phyloP scores from a whole-genome alignment of 2,329 filamentous ascomycete species.

The Alternaria sp. region DNA sequence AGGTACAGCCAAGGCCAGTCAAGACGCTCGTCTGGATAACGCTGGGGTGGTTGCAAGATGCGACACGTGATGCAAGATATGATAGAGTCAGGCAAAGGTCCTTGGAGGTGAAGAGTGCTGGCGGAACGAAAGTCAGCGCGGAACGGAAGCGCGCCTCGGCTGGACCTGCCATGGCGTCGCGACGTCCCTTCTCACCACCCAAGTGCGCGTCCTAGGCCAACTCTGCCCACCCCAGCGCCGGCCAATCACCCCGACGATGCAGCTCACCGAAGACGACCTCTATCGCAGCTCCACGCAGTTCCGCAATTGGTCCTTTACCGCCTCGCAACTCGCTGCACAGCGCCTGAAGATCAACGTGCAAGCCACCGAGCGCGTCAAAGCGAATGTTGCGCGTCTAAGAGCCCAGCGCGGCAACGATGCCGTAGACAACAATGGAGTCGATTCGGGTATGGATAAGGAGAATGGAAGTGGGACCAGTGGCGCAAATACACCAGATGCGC shows the following conservation, averaged over 20 bases:
- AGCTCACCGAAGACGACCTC: slow-evolving; percentile 84
- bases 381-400: slow-evolving; percentile 61
- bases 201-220: background rate
- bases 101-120: background rate
- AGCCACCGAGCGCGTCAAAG: slow-evolving; percentile 71
- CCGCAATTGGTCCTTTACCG: slow-evolving; percentile 89
- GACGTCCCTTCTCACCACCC: slow-evolving; percentile 1
- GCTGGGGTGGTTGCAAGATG: background rate
- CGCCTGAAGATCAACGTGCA: slow-evolving; percentile 80
- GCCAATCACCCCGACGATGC: slow-evolving; percentile 34
- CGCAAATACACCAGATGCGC: slow-evolving; percentile 33
- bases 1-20: background rate
- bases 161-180: slow-evolving; percentile 21
- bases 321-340: slow-evolving; percentile 71
- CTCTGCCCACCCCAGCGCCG: slow-evolving; percentile 9
- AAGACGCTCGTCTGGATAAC: background rate
- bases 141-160: slow-evolving; percentile 16
- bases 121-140: background rate
- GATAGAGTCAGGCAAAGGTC: background rate
- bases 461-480: slow-evolving; percentile 39
- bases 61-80: background rate
- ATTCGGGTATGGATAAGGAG: slow-evolving; percentile 40
- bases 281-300: slow-evolving; percentile 92
- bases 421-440: slow-evolving; percentile 20
- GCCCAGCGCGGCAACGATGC: slow-evolving; percentile 45